phyloP scores from a whole-genome alignment of 805 yeast species.

The Zygosaccharomyces bailii region DNA sequence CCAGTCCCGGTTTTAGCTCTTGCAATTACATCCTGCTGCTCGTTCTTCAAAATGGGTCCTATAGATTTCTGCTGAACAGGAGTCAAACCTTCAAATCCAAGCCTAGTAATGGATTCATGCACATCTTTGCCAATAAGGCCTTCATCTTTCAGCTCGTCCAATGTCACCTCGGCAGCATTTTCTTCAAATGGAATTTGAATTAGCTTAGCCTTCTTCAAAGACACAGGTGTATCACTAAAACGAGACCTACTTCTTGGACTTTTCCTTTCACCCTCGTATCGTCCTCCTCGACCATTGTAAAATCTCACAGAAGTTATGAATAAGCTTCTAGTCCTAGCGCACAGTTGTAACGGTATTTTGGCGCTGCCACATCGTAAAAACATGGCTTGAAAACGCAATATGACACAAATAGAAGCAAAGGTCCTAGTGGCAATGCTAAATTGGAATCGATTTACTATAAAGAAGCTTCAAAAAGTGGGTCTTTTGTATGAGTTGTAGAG shows the following conservation, averaged over 20 bases:
- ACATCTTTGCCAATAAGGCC: slow-evolving; percentile 30
- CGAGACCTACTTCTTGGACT: neutral
- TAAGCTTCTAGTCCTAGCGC: neutral
- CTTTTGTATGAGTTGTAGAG: neutral
- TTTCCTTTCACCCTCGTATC: neutral
- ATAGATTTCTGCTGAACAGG: slow-evolving; percentile 67
- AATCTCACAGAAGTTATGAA: slow-evolving; percentile 2
- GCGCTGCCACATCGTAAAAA: neutral
- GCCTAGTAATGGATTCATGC: slow-evolving; percentile 37
- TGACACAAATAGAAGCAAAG: neutral
- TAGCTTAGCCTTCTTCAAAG: slow-evolving; percentile 11
- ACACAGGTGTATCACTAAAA: neutral
- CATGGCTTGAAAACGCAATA: neutral
- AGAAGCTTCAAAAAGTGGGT: neutral
- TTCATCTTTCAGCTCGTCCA: slow-evolving; percentile 31
- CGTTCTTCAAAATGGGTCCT: slow-evolving; percentile 49
- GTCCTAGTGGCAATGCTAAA: neutral
- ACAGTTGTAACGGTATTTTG: neutral
- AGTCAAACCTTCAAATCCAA: slow-evolving; percentile 55
- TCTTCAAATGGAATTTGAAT: slow-evolving; percentile 23
- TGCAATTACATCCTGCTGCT: slow-evolving; percentile 56
- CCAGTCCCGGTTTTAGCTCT: slow-evolving; percentile 97
- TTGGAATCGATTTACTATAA: neutral
- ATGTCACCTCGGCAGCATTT: slow-evolving; percentile 24
- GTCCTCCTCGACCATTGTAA: neutral